These are phyloP conservation scores for Chlorociboria aeruginascens DNA, from an alignment of 495 filamentous ascomycete genomes.

Conservation along the genomic window DNA sequence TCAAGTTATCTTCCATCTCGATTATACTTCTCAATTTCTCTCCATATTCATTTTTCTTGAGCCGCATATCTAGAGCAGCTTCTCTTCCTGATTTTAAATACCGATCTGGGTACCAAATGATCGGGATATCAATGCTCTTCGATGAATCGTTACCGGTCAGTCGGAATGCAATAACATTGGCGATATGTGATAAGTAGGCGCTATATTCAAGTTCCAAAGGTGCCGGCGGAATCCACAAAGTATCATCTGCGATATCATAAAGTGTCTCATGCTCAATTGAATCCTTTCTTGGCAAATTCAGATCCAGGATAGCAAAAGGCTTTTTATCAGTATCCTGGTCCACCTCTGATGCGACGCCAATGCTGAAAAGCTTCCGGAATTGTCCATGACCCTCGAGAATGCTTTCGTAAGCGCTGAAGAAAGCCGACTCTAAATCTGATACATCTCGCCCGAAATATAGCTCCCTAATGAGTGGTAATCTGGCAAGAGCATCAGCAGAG, in stretches of 20 bases:
- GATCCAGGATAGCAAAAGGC: slow-evolving; percentile 28
- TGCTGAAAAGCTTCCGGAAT: slow-evolving; percentile 13
- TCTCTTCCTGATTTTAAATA: slow-evolving; percentile 53
- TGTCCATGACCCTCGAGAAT: background rate
- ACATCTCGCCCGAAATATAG: background rate
- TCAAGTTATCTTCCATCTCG: slow-evolving; percentile 17
- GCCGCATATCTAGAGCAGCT: slow-evolving; percentile 31
- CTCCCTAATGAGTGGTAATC: slow-evolving; percentile 28
- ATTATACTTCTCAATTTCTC: slow-evolving; percentile 15
- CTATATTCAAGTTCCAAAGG: slow-evolving; percentile 29
- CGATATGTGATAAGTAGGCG: slow-evolving; percentile 39
- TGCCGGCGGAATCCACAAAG: slow-evolving; percentile 40
- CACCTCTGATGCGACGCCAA: slow-evolving; percentile 9
- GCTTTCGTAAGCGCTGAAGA: slow-evolving; percentile 19
- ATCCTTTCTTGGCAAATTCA: slow-evolving; percentile 24
- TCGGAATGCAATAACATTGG: slow-evolving; percentile 57
- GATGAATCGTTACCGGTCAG: slow-evolving; percentile 34
- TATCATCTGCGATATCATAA: slow-evolving; percentile 60
- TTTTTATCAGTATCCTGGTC: slow-evolving; percentile 25
- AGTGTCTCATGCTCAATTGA: slow-evolving; percentile 33
- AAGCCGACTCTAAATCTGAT: slow-evolving; percentile 14
- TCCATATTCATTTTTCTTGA: slow-evolving; percentile 22
- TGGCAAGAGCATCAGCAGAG: slow-evolving; percentile 48
- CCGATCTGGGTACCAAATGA: slow-evolving; percentile 64
- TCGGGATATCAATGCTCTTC: slow-evolving; percentile 50